Percentiles rank a stretch among this genome's conserved stretches.
phyloP scores from a whole-genome alignment of 2,329 filamentous ascomycete genomes.

The Stagonosporopsis cucurbitacearum region DNA sequence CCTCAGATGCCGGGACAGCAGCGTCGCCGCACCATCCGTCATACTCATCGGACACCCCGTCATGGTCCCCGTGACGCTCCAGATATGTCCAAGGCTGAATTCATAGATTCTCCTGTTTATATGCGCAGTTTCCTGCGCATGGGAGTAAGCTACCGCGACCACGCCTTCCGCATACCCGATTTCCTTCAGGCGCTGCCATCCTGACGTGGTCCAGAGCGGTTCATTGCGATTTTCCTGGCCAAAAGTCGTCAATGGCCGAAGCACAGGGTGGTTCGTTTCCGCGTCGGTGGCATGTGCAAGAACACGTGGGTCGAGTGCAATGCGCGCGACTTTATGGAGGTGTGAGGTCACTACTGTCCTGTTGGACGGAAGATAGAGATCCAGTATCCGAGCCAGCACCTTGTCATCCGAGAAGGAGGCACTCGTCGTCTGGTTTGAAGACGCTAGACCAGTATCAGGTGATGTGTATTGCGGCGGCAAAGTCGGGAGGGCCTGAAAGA shows the following conservation, averaged over 20 bases:
- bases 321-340: slow-evolving; percentile 28
- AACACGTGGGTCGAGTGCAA: slow-evolving; percentile 25
- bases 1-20: slow-evolving; percentile 29
- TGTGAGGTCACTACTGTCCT: slow-evolving; percentile 20
- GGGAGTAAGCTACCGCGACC: slow-evolving; percentile 67
- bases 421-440: neutral
- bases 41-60: slow-evolving; percentile 72
- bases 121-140: slow-evolving; percentile 50
- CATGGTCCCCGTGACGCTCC: slow-evolving; percentile 65
- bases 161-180: slow-evolving; percentile 66
- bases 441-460: neutral
- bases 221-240: slow-evolving; percentile 60
- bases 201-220: slow-evolving; percentile 68
- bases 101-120: slow-evolving; percentile 66
- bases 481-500: slow-evolving; percentile 39
- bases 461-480: slow-evolving; percentile 37
- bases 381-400: slow-evolving; percentile 29
- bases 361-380: slow-evolving; percentile 32
- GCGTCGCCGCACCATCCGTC: slow-evolving; percentile 64
- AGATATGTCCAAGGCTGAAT: slow-evolving; percentile 66
- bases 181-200: slow-evolving; percentile 68
- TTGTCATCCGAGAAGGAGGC: slow-evolving; percentile 27
- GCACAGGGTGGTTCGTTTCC: slow-evolving; percentile 68
- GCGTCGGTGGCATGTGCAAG: slow-evolving; percentile 56
- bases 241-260: slow-evolving; percentile 67